These are phyloP conservation scores for Boletus subcaerulescens DNA, from an alignment of 768 basidiomycete species.

Conservation along the genomic window DNA sequence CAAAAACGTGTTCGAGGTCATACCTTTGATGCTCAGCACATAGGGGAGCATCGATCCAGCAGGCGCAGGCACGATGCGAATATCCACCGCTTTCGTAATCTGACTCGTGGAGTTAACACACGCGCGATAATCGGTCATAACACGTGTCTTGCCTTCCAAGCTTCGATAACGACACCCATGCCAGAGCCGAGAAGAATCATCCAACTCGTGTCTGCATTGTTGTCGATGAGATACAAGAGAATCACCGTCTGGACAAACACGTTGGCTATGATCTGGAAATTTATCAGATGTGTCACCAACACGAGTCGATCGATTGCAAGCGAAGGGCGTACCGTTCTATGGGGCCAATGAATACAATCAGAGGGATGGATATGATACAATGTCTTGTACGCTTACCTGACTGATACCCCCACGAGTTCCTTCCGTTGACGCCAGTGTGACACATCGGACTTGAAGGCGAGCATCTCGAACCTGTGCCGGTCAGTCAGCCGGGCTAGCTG, in stretches of 20 bases:
- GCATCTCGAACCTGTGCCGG: constrained; percentile 76
- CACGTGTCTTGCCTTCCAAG: constrained; percentile 74
- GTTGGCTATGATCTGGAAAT: constrained; percentile 74
- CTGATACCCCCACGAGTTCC: constrained; percentile 92
- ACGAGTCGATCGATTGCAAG: constrained; percentile 9
- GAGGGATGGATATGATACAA: constrained; percentile 6
- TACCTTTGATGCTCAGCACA: constrained; percentile 78
- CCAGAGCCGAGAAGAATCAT: constrained; percentile 94
- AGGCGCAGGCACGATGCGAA: constrained; percentile 59
- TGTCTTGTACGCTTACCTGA: constrained; percentile 54
- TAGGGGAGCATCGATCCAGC: constrained; percentile 74
- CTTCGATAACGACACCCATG: constrained; percentile 79
- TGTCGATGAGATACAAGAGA: constrained; percentile 91
- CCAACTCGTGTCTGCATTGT: constrained; percentile 93
- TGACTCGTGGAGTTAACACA: constrained; percentile 30
- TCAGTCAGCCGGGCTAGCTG: constrained; percentile 14
- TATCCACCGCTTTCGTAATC: constrained; percentile 91
- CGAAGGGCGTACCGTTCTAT: constrained; percentile 50
- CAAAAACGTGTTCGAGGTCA: constrained; percentile 21
- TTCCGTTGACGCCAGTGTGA: constrained; percentile 94
- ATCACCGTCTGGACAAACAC: constrained; percentile 91
- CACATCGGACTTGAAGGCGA: constrained; percentile 94
- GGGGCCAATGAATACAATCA: constrained; percentile 20
- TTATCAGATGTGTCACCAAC: constrained; percentile 11
- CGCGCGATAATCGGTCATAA: constrained; percentile 8